phyloP scores from a whole-genome alignment of 352 stramenopile species.

The Bremia lactucae region DNA sequence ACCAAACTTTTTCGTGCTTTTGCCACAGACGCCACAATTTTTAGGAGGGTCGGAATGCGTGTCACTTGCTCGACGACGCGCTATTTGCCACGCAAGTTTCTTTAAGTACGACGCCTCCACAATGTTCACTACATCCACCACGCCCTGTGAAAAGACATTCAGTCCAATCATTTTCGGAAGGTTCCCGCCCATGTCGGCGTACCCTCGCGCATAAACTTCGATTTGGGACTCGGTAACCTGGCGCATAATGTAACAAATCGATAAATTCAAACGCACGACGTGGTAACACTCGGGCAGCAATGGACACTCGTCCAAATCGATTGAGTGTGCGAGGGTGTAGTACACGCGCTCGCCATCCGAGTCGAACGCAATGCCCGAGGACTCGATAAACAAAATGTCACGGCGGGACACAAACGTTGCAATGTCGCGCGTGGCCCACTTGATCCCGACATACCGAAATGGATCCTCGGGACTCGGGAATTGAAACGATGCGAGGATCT shows the following conservation, averaged over 20 bases:
- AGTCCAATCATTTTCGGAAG: conserved; percentile 20
- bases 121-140: conserved; percentile 20
- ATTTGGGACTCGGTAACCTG: conserved; percentile 27
- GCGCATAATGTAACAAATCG: conserved; percentile 41
- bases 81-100: conserved; percentile 37
- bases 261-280: conserved; percentile 34
- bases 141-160: conserved; percentile 9
- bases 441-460: conserved; percentile 42
- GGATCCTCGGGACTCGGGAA: conserved; percentile 30
- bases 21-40: conserved; percentile 27
- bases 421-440: conserved; percentile 28
- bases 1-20: conserved; percentile 1
- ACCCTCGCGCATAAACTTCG: conserved; percentile 38
- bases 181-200: conserved; percentile 28
- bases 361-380: conserved; percentile 31
- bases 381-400: conserved; percentile 36
- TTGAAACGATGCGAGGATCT: conserved; percentile 34
- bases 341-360: conserved; percentile 31
- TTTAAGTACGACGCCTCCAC: conserved; percentile 43
- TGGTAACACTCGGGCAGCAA: conserved; percentile 15
- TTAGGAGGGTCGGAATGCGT: conserved; percentile 2
- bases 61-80: conserved; percentile 6
- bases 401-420: conserved; percentile 28
- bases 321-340: conserved; percentile 37
- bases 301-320: conserved; percentile 25